A percentile compares a stretch with the other conserved stretches of the same genome.
Conservation (phyloP, 2,329 filamentous ascomycete genomes). For the Aspergillus brasiliensis region DNA sequence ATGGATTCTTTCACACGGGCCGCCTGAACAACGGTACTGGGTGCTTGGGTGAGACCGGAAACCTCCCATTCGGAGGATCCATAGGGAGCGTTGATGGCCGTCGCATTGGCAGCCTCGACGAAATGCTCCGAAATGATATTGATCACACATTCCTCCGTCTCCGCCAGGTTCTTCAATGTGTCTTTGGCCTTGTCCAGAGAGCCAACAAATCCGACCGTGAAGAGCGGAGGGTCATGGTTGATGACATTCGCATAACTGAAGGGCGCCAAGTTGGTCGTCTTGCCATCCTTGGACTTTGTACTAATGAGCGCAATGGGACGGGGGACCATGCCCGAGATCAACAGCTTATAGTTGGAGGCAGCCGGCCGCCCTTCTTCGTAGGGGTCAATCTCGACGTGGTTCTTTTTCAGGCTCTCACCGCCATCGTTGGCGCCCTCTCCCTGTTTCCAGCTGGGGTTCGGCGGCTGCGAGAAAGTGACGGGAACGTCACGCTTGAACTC, state of each 20-base stretch:
- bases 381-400: slow-evolving; percentile 79
- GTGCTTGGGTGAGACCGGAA: slow-evolving; percentile 71
- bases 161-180: slow-evolving; percentile 71
- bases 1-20: slow-evolving; percentile 80
- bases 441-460: slow-evolving; percentile 45
- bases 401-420: slow-evolving; percentile 53
- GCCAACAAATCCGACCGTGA: slow-evolving; percentile 65
- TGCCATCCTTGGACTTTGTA: slow-evolving; percentile 63
- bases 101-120: slow-evolving; percentile 84
- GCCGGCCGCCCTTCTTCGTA: slow-evolving; percentile 69
- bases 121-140: slow-evolving; percentile 86
- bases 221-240: slow-evolving; percentile 83
- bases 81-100: slow-evolving; percentile 74
- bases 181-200: slow-evolving; percentile 70
- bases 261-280: slow-evolving; percentile 74
- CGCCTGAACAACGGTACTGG: slow-evolving; percentile 66
- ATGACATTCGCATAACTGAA: slow-evolving; percentile 86
- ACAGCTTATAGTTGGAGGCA: slow-evolving; percentile 83
- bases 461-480: slow-evolving; percentile 44
- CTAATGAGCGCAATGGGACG: slow-evolving; percentile 72
- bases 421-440: slow-evolving; percentile 48
- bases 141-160: slow-evolving; percentile 75
- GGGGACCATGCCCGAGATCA: slow-evolving; percentile 81
- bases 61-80: slow-evolving; percentile 79
- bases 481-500: slow-evolving; percentile 40